Evolutionary conservation across 768 basidiomycete species (phyloP), one percentile per base, ranked within the genome.

Genomic region (Calocybe cyanea): DNA sequence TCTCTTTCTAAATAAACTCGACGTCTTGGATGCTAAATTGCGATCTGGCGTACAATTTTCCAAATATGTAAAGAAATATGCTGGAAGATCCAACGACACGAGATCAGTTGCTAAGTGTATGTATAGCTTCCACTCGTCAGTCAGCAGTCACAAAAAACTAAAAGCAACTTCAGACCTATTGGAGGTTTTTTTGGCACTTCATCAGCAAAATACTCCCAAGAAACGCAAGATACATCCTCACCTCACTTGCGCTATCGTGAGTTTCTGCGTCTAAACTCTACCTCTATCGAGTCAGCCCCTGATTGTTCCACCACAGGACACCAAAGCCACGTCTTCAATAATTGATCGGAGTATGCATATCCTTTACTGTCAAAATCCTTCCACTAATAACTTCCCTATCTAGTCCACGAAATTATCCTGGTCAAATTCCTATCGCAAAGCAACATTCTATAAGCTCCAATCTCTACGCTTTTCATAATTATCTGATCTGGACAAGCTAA

Each of bases 1-100:
- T 34, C 61, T 85, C 15, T 74, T 84, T 56, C 66, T 84, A 14
- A 83, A 82, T 66, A 83, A 84, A 53, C 65, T 70, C 48, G 83
- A 85, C 57, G 72, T 85, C 45, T 64, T 85, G 18, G 68, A 77
- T 21, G 62, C 65, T 13, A 81, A 82, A 56, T 64, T 85, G 8
- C 61, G 67, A 44, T 57, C 71, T 6, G 81, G 81, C 2, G 58
- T 80, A 8, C 64, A 68, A 40, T 80, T 85, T 51, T 66, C 70
- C n/a, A 63, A 70, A 13, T 79, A 76, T 52, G 78, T 83, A 6
- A 74, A 74, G 20, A 72, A 73, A 7, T 85, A 77, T 57, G 65
- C 67, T 34, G 72, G 73, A 33, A 69, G 70, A 52, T 68, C 72
- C 10, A 83, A 83, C 50, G 72, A 76, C 21, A 62, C 65, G 0